Evolutionary conservation across 2,329 filamentous ascomycete species (phyloP), one percentile per base, ranked within the genome.

Genomic region (Aspergillus niger): DNA sequence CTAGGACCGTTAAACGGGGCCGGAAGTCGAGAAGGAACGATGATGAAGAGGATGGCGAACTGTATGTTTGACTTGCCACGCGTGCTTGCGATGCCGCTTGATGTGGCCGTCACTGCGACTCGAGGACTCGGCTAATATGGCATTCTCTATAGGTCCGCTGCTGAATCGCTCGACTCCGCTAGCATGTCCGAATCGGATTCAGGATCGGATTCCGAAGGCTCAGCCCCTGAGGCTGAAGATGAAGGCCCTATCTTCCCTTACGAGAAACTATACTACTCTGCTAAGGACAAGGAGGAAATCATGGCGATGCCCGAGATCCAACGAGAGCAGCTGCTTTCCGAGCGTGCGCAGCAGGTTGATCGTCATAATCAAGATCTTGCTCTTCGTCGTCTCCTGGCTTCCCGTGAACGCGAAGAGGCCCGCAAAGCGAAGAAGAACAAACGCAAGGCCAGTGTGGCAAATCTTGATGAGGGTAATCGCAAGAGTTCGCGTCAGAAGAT

Each of bases 151-250:
- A 94, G 90, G 58, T 93, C 89, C 20, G 90, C 88, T 22, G 81
- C 83, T 13, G 87, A 72, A 52, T 96, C 92, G 5, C 85, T 90
- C 55, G 85, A 89, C 70, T 96, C 92, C 10, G 92, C 89, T 22
- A 89, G 91, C 22, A 96, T 97, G 92, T 92, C 94, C 62, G 91
- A 95, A 75, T 95, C 90, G 49, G 89, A 92, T 66, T 91, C 90
- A 22, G 90, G 91, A 65, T 91, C 91, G n/a, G 90, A 91, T 65
- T 86, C 85, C 24, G 88, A 91, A 66, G 80, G 82, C 59, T 78
- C 83, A 57, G 79, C 84, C 55, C 70, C 70, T 28, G 72, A 69
- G 26, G 78, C 78, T 57, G 78, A 71, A 24, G 77, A 79, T 43
- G 76, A 80, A 55, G 76, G 78, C 5, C 89, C 71, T 81, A 89